Conservation (phyloP, 169 alveolate genomes). For the Besnoitia besnoiti region DNA sequence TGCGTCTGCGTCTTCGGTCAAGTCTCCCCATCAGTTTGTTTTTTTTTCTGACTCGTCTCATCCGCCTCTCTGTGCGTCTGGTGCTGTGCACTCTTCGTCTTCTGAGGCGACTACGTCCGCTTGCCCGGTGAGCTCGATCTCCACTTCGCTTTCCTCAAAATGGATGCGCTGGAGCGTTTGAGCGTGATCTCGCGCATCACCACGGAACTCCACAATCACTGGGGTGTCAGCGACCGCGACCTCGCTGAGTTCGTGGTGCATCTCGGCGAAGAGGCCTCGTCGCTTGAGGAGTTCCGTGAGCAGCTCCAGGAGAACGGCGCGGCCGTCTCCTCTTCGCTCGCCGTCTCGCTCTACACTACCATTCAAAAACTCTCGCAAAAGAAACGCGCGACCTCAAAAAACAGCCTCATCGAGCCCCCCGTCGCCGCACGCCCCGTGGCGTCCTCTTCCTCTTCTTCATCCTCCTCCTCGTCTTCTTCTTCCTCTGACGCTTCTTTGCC, state of each 20-base stretch:
- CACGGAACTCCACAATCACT: constrained; percentile 71
- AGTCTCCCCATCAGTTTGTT: not conserved
- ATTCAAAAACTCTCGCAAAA: constrained; percentile 45
- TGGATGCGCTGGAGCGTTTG: constrained; percentile 70
- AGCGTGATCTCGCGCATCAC: constrained; percentile 64
- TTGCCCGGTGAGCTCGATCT: too few relatives aligned
- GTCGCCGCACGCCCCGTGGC: not conserved
- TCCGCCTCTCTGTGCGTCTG: not conserved
- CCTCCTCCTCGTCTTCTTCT: not conserved
- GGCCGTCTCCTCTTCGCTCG: constrained; percentile 66
- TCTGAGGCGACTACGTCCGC: too few relatives aligned
- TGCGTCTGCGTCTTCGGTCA: not conserved
- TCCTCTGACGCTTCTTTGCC: not conserved
- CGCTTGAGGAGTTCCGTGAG: constrained; percentile 55
- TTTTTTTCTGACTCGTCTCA: not conserved
- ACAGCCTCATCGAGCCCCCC: not conserved
- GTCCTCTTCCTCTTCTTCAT: not conserved
- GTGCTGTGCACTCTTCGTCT: not conserved
- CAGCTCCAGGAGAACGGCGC: constrained; percentile 67
- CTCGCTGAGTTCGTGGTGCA: constrained; percentile 72
- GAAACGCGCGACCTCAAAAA: not conserved
- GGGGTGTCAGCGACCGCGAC: constrained; percentile 70
- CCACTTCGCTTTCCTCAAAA: too few relatives aligned
- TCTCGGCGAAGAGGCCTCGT: constrained; percentile 61
- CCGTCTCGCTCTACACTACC: constrained; percentile 70